Percentiles rank a stretch among this genome's conserved stretches.
Evolutionary conservation across 345 rosid species (phyloP).

Genomic region (Hibiscus trionum): DNA sequence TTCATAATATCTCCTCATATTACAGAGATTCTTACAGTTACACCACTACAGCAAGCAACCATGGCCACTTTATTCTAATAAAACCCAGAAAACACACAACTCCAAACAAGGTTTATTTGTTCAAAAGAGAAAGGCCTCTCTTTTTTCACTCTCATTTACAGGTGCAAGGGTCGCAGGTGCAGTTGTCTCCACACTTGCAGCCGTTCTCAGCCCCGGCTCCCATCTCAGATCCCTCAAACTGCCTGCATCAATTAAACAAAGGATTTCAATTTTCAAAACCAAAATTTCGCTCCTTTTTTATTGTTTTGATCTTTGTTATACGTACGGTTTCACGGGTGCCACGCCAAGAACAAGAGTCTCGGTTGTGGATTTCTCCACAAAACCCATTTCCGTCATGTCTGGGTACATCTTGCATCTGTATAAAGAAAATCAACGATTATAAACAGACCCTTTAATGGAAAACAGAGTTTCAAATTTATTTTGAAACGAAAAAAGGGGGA

Average conservation of each 20-base stretch:
- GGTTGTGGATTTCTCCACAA: slow-evolving; percentile 39
- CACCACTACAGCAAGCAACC: no score
- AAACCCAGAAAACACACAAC: no score
- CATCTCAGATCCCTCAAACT: slow-evolving; percentile 45
- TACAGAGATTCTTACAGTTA: no score
- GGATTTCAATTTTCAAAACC: not conserved
- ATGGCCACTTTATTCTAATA: no score
- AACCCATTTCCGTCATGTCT: slow-evolving; percentile 29
- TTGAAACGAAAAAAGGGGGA: not conserved
- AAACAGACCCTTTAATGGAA: not conserved
- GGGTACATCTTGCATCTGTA: slow-evolving; percentile 75
- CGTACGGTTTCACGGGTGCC: slow-evolving; percentile 37
- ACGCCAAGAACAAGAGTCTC: slow-evolving; percentile 59
- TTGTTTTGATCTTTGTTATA: not conserved
- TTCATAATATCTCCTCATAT: no score
- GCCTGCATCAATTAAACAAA: slow-evolving; percentile 16
- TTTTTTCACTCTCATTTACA: slow-evolving; percentile 46
- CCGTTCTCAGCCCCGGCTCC: slow-evolving; percentile 51
- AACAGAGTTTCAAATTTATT: not conserved
- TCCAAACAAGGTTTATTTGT: not conserved
- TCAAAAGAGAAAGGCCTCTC: not conserved
- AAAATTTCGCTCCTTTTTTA: not conserved
- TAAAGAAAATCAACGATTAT: not conserved
- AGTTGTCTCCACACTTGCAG: slow-evolving; percentile 73
- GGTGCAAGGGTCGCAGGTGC: slow-evolving; percentile 83